A percentile compares a stretch with the other conserved stretches of the same genome.
phyloP scores from a whole-genome alignment of 352 stramenopile species.

The Globisporangium nunn region DNA sequence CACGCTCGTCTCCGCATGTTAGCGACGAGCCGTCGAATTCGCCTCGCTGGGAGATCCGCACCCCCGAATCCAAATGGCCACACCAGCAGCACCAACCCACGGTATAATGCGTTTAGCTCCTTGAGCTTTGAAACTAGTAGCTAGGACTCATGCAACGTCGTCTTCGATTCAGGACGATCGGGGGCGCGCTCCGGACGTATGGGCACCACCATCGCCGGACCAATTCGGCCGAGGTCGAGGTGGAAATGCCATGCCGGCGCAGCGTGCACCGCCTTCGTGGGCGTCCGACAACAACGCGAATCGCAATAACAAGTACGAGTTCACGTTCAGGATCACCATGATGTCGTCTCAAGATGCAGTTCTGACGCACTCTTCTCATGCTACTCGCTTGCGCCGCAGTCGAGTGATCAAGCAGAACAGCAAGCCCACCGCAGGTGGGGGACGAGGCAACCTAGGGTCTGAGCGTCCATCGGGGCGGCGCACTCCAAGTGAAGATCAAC shows the following conservation, averaged over 20 bases:
- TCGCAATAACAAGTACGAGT: conserved; percentile 20
- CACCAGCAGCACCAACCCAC: conserved; percentile 5
- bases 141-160: neutral
- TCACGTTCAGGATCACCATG: too few relatives aligned
- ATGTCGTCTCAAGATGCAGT: neutral
- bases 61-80: conserved; percentile 21
- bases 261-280: conserved; percentile 40
- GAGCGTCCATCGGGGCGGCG: conserved; percentile 34
- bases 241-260: conserved; percentile 9
- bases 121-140: neutral
- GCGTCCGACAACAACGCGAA: conserved; percentile 40
- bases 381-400: conserved; percentile 13
- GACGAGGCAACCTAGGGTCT: conserved; percentile 14
- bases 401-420: conserved; percentile 22
- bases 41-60: conserved; percentile 52
- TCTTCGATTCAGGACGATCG: conserved; percentile 13
- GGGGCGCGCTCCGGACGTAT: conserved; percentile 58
- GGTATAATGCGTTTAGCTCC: neutral
- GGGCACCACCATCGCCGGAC: conserved; percentile 61
- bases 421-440: conserved; percentile 12
- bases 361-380: neutral
- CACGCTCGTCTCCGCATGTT: conserved; percentile 3
- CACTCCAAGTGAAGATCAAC: conserved; percentile 53
- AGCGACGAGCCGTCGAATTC: conserved; percentile 19
- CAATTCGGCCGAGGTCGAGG: conserved; percentile 22